Base-by-base conservation (phyloP, 2,329 filamentous ascomycete species). In the Colletotrichum eleusines region DNA sequence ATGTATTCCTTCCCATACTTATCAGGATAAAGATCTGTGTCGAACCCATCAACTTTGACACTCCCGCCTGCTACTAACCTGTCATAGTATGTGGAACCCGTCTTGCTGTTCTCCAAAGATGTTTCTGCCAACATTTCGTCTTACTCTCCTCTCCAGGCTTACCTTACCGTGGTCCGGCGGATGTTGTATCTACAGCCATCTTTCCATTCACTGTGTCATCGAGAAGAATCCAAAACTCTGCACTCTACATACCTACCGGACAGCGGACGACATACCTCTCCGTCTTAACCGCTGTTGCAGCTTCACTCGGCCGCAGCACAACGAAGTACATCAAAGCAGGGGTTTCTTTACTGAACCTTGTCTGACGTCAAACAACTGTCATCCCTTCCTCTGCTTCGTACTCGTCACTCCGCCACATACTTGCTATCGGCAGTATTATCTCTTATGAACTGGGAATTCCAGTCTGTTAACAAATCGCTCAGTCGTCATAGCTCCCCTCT, bases 1-100 rank as follows among this genome's bases (percentile, higher is more conserved):
- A 62, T 61, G 60, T 66, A 66, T 33, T 50, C 35, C 33, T 38
- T 70, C 66, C 66, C 69, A 72, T 60, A 61, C 66, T 60, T 61
- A 72, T 72, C 60, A 66, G 59, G 66, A 57, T 63, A 63, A 63
- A 63, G 64, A 18, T 42, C 65, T 54, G 12, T 20, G 28, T 61
- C 44, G 59, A 71, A 44, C 31, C 54, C 38, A 26, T 50, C 54
- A 26, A 5, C 53, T 62, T 51, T 69, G 55, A 63, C 38, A 69
- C 38, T 68, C 38, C 20, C 35, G 18, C 35, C 44, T 68, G n/a
- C 42, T 63, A 38, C 64, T 53, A 59, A 46, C 46, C 40, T 20
- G 26, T n/a, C 57, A 62, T 50, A 46, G 69, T 63, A 63, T 69
- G 69, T 71, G 59, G 62, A 69, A 50, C 58, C 68, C 20, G 33